phyloP scores from a whole-genome alignment of 352 stramenopile genomes.

The Phytophthora megakarya region DNA sequence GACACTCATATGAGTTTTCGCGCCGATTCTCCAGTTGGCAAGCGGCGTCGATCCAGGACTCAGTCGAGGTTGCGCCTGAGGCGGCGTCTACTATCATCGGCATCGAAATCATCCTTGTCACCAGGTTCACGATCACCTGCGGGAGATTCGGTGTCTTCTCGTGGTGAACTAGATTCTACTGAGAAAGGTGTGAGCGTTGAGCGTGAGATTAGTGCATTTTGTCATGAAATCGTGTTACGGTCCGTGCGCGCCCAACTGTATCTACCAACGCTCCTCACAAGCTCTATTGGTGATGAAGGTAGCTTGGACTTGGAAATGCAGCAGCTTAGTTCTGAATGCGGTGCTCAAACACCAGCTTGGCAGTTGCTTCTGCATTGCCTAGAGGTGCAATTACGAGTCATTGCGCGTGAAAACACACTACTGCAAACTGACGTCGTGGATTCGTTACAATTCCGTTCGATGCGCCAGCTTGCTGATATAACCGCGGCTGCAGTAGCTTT shows the following conservation, averaged over 20 bases:
- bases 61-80: conserved; percentile 47
- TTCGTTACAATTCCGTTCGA: conserved; percentile 55
- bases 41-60: conserved; percentile 43
- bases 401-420: conserved; percentile 47
- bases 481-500: conserved; percentile 47
- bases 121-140: conserved; percentile 27
- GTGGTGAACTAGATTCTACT: conserved; percentile 12
- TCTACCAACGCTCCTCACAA: conserved; percentile 57
- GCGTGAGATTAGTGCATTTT: conserved; percentile 60
- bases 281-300: conserved; percentile 46
- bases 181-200: conserved; percentile 42
- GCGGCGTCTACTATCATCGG: conserved; percentile 35
- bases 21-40: conserved; percentile 45
- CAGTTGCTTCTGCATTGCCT: conserved; percentile 63
- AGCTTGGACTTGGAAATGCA: conserved; percentile 60
- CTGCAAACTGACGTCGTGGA: conserved; percentile 42
- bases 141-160: conserved; percentile 15
- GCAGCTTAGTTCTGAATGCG: conserved; percentile 46
- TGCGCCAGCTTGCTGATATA: conserved; percentile 58
- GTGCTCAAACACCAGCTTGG: conserved; percentile 51
- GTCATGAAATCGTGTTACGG: conserved; percentile 52
- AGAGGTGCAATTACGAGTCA: conserved; percentile 62
- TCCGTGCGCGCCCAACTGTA: conserved; percentile 51
- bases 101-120: conserved; percentile 39
- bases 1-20: conserved; percentile 59